Percentiles rank a stretch among this genome's conserved stretches.
Conservation (phyloP, 805 yeast genomes). For the Sugiyamaella smithiae region DNA sequence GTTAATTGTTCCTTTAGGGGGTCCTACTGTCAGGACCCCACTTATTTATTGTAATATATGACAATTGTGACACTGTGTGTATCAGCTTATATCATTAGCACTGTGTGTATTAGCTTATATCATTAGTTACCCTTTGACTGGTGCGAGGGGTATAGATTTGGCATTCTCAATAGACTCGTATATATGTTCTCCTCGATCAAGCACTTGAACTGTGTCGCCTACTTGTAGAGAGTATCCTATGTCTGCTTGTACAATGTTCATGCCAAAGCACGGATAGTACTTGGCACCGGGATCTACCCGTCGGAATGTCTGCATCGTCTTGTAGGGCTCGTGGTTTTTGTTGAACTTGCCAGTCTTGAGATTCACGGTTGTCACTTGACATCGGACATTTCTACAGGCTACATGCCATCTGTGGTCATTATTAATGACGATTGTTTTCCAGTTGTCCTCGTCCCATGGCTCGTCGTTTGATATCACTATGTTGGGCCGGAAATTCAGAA, state of each 20-base stretch:
- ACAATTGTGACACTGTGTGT: neutral
- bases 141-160: neutral
- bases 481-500: conserved; percentile 35
- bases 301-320: conserved; percentile 30
- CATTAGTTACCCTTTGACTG: neutral
- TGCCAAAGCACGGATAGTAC: conserved; percentile 31
- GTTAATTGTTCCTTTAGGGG: neutral
- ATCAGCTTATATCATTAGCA: neutral
- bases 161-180: conserved; percentile 14
- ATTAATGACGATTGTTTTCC: conserved; percentile 28
- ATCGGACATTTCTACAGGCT: conserved; percentile 30
- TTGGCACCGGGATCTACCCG: conserved; percentile 31
- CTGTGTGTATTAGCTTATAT: neutral
- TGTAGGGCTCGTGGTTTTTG: conserved; percentile 29
- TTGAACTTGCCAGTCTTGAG: conserved; percentile 26
- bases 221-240: conserved; percentile 24
- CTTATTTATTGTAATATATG: conserved; percentile 11
- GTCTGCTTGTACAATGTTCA: conserved; percentile 27
- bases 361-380: conserved; percentile 35
- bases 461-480: conserved; percentile 30
- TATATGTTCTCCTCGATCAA: conserved; percentile 21
- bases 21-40: too few species aligned
- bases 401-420: conserved; percentile 27
- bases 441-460: conserved; percentile 36
- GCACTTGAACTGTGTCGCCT: conserved; percentile 30